Base-by-base conservation (phyloP, 1,284 basidiomycete species). In the Fistulinella staudtii region DNA sequence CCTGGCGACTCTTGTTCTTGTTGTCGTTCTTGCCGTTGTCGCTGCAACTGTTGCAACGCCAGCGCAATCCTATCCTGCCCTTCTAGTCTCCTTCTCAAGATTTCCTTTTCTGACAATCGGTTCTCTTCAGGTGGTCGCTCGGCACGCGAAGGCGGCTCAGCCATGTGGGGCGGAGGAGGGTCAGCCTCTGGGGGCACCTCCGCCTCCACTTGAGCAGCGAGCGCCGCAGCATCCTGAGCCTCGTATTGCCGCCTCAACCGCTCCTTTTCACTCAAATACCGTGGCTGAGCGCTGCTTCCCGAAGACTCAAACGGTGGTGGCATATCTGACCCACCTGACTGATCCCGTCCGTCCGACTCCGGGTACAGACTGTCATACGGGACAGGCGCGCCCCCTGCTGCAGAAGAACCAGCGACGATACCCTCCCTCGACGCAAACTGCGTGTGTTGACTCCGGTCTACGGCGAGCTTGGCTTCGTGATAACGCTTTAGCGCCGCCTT, bases 401-500 rank as follows among this genome's bases (percentile, higher is more conserved):
- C 46, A 1, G 55, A 52, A 8, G 56, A 56, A 5, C 54, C 43
- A 25, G 34, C 38, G 33, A 8, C 43, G 39, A 54, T 50, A 14
- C 49, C 53, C 3, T 60, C 61, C 18, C 45, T 52, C 0, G 60
- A 51, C 11, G 59, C 59, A 41, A 64, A 68, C 21, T 67, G 62
- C 0, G 55, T 51, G 36, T 59, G 58, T 46, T 78, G 74, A 31
- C 63, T 73, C 15, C 77, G 73, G 38, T 77, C 76, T 6, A 88
- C 87, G 4, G 86, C 85, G 36, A 68, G 70, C 57, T 78, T 84
- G 0, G 86, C 87, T 39, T 85, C 75, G 30, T 83, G 72, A 55
- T 86, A 89, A 41, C 80, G 72, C 51, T 63, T 69, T 46, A 88
- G 59, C 25, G 80, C 80, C 5, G 77, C 82, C 57, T 89, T 89